Evolutionary conservation across 208 protist species (phyloP).

Genomic region (Crithidia bombi): DNA sequence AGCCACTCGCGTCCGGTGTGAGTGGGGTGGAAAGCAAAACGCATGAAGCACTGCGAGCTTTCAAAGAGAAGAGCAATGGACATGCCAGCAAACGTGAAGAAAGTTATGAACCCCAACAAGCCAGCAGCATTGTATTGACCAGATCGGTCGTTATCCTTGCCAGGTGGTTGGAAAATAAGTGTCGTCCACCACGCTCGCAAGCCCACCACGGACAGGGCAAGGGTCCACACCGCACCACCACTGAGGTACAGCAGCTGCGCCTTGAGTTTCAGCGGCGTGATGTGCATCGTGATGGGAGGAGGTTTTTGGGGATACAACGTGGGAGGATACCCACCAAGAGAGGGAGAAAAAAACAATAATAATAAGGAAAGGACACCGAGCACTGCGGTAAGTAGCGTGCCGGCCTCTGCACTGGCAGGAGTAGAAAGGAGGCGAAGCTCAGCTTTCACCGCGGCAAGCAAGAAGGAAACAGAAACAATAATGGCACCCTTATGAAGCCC

Average conservation of each 20-base stretch:
- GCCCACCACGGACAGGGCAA: constrained; percentile 2
- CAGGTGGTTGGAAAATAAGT: constrained; percentile 1
- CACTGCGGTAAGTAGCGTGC: too few relatives aligned
- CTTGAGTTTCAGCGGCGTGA: constrained; percentile 22
- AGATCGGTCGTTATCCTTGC: not conserved
- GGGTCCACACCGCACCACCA: not conserved
- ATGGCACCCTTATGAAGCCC: too few relatives aligned
- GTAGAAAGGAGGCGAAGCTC: too few relatives aligned
- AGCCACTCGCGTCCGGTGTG: constrained; percentile 20
- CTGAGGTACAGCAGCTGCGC: constrained; percentile 25
- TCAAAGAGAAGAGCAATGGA: constrained; percentile 27
- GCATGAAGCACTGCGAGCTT: constrained; percentile 18
- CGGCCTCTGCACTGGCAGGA: too few relatives aligned
- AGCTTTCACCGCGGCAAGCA: too few relatives aligned
- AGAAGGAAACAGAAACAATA: too few relatives aligned
- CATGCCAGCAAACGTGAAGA: constrained; percentile 23
- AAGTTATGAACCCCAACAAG: constrained; percentile 1
- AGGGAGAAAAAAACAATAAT: constrained; percentile 10
- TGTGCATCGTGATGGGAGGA: constrained; percentile 12
- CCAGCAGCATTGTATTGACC: constrained; percentile 4
- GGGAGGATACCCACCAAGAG: too few relatives aligned
- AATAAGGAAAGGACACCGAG: too few relatives aligned
- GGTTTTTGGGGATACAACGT: not conserved
- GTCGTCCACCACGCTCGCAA: constrained; percentile 8
- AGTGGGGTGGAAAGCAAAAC: constrained; percentile 25